Evolutionary conservation across 163 green algal genomes (phyloP), one percentile per base, ranked within the genome.

Genomic region (Chlorella variabilis): DNA sequence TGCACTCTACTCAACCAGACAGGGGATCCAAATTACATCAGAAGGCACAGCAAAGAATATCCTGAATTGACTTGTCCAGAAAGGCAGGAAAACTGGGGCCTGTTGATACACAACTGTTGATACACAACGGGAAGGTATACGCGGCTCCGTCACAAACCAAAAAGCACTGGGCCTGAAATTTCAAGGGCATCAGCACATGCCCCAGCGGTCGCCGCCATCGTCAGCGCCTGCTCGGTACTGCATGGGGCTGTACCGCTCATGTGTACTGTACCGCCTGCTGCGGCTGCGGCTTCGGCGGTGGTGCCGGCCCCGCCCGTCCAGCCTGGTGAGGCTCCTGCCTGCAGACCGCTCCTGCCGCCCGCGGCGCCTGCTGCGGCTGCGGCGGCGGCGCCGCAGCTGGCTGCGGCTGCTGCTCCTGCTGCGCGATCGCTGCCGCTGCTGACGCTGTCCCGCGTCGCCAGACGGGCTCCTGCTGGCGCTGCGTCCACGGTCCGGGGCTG

Each of bases 191-290:
- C 38, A 70, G 8, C 33, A 33, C 74, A 80, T 80, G 4, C 4
- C n/a, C 74, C 74, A 80, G n/a, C 74, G 74, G 31, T 80, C 74
- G 41, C 74, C 74, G n/a, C 38, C 74, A 34, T 71, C 74, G 20
- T 20, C 31, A 4, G 34, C n/a, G 0, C 74, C 74, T n/a, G 33
- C 39, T 4, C 67, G 18, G 39, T 80, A 80, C 8, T 48, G 31
- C n/a, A 17, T 11, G 39, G 48, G n/a, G 42, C 42, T 62, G 68
- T 25, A 15, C 51, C 4, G 20, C 20, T 63, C 54, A 9, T 29
- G 18, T 54, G 11, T 54, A 11, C 45, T 54, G 45, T 54, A 15
- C 45, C 23, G 11, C 27, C 48, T 38, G 70, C 48, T 67, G 33
- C 25, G 70, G 6, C 34, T 67, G 49, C 45, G 29, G 31, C 4